Percentiles rank a stretch among this genome's conserved stretches.
Evolutionary conservation across 192 early-diverging fungal genomes (phyloP).

Genomic region (Oehlia diaphana): DNA sequence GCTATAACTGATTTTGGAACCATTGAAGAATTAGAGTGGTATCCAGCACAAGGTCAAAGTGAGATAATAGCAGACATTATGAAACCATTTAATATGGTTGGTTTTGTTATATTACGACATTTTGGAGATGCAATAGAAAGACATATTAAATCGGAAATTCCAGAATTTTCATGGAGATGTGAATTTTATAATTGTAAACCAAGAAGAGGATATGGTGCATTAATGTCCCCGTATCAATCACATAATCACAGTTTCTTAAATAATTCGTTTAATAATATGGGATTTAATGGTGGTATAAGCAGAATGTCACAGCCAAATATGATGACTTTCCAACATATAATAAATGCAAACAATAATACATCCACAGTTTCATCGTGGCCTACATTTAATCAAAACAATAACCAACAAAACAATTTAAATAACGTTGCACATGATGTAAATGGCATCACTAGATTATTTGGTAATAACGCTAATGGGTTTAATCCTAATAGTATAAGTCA

Average conservation of each 20-base stretch:
- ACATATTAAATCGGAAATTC: constrained; percentile 17
- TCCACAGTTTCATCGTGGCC: neutral
- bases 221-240: neutral
- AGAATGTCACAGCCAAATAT: neutral
- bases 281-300: neutral
- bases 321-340: neutral
- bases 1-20: neutral
- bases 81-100: constrained; percentile 10
- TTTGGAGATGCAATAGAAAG: constrained; percentile 11
- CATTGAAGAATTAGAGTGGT: neutral
- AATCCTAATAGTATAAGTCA: neutral
- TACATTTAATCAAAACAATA: neutral
- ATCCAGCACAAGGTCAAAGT: neutral
- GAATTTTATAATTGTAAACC: neutral
- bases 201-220: neutral
- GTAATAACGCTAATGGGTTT: neutral
- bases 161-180: neutral
- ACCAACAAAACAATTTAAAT: neutral
- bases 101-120: constrained; percentile 4
- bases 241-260: neutral
- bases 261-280: neutral
- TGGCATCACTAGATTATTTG: neutral
- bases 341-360: neutral
- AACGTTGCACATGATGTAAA: neutral
- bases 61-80: neutral